These are phyloP conservation scores for Fusarium sp. DNA, from an alignment of 2,329 filamentous ascomycete species.

Conservation along the genomic window DNA sequence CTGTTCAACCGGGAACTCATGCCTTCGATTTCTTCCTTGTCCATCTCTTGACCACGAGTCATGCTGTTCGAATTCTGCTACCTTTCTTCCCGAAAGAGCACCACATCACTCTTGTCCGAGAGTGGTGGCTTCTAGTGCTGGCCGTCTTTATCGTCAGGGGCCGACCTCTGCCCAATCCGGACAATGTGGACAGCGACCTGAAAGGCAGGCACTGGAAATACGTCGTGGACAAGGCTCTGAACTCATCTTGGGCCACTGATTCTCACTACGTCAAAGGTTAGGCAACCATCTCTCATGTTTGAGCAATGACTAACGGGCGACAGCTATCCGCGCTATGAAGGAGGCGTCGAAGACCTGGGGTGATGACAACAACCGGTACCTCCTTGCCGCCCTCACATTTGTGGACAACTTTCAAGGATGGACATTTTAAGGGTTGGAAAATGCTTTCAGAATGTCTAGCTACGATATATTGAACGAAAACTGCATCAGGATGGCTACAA, in stretches of 20 bases:
- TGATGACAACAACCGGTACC: slow-evolving; percentile 73
- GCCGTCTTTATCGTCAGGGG: slow-evolving; percentile 81
- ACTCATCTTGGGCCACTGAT: slow-evolving; percentile 75
- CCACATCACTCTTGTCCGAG: slow-evolving; percentile 79
- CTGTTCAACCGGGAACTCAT: slow-evolving; percentile 67
- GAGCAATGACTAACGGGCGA: slow-evolving; percentile 5
- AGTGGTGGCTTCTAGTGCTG: slow-evolving; percentile 91
- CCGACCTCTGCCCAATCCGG: slow-evolving; percentile 77
- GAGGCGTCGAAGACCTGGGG: slow-evolving; percentile 82
- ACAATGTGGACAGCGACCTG: slow-evolving; percentile 70
- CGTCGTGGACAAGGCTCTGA: slow-evolving; percentile 77
- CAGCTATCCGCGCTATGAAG: slow-evolving; percentile 78
- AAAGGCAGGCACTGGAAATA: slow-evolving; percentile 80
- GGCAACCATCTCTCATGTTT: slow-evolving; percentile 26
- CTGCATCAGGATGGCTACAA: slow-evolving; percentile 9
- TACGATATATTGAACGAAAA: slow-evolving; percentile 4
- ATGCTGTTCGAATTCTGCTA: slow-evolving; percentile 88
- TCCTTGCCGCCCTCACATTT: slow-evolving; percentile 77
- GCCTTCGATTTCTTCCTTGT: slow-evolving; percentile 87
- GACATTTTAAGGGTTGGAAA: slow-evolving; percentile 54
- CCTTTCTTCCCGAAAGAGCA: slow-evolving; percentile 79
- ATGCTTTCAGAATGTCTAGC: background rate
- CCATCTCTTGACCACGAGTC: slow-evolving; percentile 85
- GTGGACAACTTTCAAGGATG: slow-evolving; percentile 80
- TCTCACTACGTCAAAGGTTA: slow-evolving; percentile 87